Evolutionary conservation across 1,284 basidiomycete genomes (phyloP).

Genomic region (Vanrija pseudolonga): DNA sequence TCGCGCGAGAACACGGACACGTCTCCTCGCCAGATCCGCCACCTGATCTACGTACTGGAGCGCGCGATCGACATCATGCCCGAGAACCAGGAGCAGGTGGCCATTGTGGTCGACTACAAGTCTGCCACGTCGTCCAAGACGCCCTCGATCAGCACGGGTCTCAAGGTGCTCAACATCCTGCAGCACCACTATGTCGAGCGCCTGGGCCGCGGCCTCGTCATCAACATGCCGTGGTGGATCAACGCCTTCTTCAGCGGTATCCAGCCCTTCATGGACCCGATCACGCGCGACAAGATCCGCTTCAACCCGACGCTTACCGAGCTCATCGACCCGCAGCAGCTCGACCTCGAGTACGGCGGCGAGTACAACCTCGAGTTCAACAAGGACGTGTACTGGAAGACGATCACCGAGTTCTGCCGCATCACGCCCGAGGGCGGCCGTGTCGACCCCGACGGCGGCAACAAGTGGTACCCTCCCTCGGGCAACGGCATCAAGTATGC

Average conservation of each 20-base stretch:
- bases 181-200: constrained; percentile 85
- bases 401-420: constrained; percentile 58
- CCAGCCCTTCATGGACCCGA: constrained; percentile 80
- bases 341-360: constrained; percentile 80
- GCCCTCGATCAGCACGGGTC: constrained; percentile 70
- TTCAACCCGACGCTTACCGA: constrained; percentile 80
- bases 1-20: constrained; percentile 75
- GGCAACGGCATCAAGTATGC: constrained; percentile 48
- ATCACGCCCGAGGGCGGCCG: constrained; percentile 41
- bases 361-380: constrained; percentile 73
- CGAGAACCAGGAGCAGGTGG: constrained; percentile 70
- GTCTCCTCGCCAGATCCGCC: constrained; percentile 68
- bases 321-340: constrained; percentile 68
- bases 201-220: constrained; percentile 76
- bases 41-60: constrained; percentile 78
- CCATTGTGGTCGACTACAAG: constrained; percentile 79
- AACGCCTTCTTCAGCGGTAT: constrained; percentile 85
- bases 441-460: constrained; percentile 35
- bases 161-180: constrained; percentile 75
- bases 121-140: constrained; percentile 73
- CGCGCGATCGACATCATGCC: constrained; percentile 82
- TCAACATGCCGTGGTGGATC: constrained; percentile 73
- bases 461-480: constrained; percentile 31
- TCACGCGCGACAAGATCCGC: constrained; percentile 86
- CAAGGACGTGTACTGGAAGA: constrained; percentile 70